phyloP scores from a whole-genome alignment of 208 protist genomes.

The Trypanosoma mega region DNA sequence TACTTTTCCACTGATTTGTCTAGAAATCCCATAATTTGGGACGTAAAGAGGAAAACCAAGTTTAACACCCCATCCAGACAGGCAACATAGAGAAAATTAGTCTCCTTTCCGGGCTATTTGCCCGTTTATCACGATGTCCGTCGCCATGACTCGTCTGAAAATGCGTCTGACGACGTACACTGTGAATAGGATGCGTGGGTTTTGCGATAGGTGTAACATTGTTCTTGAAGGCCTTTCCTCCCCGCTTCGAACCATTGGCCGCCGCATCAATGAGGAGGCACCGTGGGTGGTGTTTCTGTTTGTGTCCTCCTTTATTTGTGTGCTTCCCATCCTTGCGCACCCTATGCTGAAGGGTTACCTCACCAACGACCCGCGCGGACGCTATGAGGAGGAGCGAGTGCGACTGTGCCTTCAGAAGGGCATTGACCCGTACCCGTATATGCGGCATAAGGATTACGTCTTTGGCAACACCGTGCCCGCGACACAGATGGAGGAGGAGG shows the following conservation, averaged over 20 bases:
- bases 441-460: conserved; percentile 80
- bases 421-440: conserved; percentile 88
- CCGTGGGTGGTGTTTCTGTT: conserved; percentile 73
- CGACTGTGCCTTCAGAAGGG: conserved; percentile 89
- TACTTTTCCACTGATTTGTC: no score
- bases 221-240: conserved; percentile 32
- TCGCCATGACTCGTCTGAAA: conserved; percentile 77
- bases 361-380: conserved; percentile 38
- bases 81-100: neutral
- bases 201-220: conserved; percentile 67
- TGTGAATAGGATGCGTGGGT: conserved; percentile 55
- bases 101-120: no score
- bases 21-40: no score
- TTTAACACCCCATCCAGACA: no score
- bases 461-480: conserved; percentile 63
- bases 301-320: conserved; percentile 38
- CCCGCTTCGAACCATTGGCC: conserved; percentile 41
- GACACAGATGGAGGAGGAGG: conserved; percentile 37
- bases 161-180: conserved; percentile 60
- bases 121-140: conserved; percentile 37
- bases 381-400: conserved; percentile 82
- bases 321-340: conserved; percentile 59
- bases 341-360: conserved; percentile 68
- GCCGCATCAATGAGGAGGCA: conserved; percentile 60
- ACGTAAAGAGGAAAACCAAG: neutral